A percentile compares a stretch with the other conserved stretches of the same genome.
These are phyloP conservation scores for Hepatocystis sp. DNA, from an alignment of 169 alveolate genomes.

Conservation along the genomic window DNA sequence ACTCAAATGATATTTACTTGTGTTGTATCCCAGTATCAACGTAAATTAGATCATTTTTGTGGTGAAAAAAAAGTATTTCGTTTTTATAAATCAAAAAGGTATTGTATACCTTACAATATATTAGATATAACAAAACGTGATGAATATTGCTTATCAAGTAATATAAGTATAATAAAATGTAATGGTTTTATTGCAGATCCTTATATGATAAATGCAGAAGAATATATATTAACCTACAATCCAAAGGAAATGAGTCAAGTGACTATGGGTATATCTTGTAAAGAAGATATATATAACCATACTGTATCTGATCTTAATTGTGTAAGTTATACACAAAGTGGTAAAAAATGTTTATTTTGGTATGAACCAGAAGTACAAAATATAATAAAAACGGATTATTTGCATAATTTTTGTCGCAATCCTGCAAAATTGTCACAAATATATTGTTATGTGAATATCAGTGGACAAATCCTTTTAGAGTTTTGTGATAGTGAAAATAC, in stretches of 20 bases:
- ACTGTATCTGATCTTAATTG: too few species aligned
- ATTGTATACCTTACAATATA: conserved; percentile 64
- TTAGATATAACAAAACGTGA: conserved; percentile 9
- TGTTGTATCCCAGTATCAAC: conserved; percentile 30
- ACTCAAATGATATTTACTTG: conserved; percentile 24
- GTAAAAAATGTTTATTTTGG: conserved; percentile 46
- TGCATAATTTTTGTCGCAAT: conserved; percentile 64
- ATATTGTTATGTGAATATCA: conserved; percentile 35
- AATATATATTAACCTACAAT: conserved; percentile 1
- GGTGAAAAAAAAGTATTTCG: conserved; percentile 59
- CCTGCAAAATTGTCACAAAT: conserved; percentile 9
- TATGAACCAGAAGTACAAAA: conserved; percentile 4
- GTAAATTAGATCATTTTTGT: conserved; percentile 25
- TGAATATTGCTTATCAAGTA: conserved; percentile 4
- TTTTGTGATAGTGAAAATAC: conserved; percentile 12
- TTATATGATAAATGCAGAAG: neutral
- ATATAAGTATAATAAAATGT: neutral
- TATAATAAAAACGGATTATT: neutral
- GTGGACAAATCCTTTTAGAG: conserved; percentile 27
- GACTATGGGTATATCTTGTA: conserved; percentile 8
- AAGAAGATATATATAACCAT: conserved; percentile 19
- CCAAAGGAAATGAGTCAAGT: neutral
- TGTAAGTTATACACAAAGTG: conserved; percentile 24
- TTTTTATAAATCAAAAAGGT: neutral
- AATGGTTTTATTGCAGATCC: conserved; percentile 13